These are phyloP conservation scores for Saccharomycopsis sp. DNA, from an alignment of 805 yeast genomes.

Conservation along the genomic window DNA sequence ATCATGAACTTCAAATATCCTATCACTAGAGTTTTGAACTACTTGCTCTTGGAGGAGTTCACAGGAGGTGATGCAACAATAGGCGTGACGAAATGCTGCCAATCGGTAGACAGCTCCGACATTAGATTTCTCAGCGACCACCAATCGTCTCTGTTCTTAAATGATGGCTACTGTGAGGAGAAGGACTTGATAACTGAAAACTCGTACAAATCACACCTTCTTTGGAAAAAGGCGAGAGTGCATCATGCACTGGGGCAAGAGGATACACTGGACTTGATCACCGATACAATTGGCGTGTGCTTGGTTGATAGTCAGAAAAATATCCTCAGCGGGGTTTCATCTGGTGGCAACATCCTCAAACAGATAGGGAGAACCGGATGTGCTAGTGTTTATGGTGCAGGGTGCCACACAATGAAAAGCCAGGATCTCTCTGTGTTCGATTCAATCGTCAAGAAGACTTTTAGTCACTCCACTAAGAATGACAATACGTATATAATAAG, in stretches of 20 bases:
- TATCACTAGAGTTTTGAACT: constrained; percentile 16
- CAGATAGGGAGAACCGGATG: constrained; percentile 44
- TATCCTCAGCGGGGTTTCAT: constrained; percentile 32
- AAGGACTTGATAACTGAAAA: constrained; percentile 24
- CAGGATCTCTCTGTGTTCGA: constrained; percentile 27
- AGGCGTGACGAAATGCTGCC: constrained; percentile 15
- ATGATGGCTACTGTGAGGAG: constrained; percentile 28
- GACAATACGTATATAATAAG: constrained; percentile 3
- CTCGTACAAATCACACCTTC: neutral
- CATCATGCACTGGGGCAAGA: neutral
- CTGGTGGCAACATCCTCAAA: constrained; percentile 48
- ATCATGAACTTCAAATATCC: constrained; percentile 16
- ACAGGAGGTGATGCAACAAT: neutral
- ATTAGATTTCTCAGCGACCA: neutral
- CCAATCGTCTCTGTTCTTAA: constrained; percentile 16
- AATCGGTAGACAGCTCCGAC: constrained; percentile 11
- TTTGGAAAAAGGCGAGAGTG: constrained; percentile 8
- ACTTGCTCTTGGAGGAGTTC: constrained; percentile 5
- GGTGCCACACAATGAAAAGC: constrained; percentile 26
- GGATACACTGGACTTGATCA: constrained; percentile 21
- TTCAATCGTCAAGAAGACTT: constrained; percentile 17
- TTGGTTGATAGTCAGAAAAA: constrained; percentile 20
- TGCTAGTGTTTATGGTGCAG: constrained; percentile 43
- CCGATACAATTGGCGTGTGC: constrained; percentile 41
- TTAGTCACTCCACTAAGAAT: neutral